Evolutionary conservation across 2,329 filamentous ascomycete genomes (phyloP).

Genomic region (Fusarium dimerum): DNA sequence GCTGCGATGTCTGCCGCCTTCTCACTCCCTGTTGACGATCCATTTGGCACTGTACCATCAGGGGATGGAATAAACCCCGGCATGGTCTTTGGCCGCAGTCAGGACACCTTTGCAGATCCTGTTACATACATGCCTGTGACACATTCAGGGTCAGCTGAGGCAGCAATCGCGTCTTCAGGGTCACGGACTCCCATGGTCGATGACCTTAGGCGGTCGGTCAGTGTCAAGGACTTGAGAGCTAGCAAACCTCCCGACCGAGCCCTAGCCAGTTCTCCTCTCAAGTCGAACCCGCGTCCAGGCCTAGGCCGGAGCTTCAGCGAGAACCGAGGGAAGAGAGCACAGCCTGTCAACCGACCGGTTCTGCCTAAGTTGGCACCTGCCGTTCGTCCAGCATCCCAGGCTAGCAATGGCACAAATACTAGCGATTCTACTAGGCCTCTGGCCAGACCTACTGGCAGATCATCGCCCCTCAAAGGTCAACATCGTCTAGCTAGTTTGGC

Average conservation of each 20-base stretch:
- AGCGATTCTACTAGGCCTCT: constrained; percentile 36
- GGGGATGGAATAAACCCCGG: constrained; percentile 59
- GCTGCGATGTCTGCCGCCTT: constrained; percentile 44
- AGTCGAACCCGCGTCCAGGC: constrained; percentile 48
- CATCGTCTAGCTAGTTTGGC: constrained; percentile 52
- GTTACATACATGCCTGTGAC: constrained; percentile 33
- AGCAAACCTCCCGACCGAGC: constrained; percentile 44
- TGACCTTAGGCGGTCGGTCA: constrained; percentile 48
- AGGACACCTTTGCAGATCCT: constrained; percentile 48
- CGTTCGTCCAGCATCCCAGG: constrained; percentile 37
- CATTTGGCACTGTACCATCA: constrained; percentile 50
- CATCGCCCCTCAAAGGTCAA: constrained; percentile 55
- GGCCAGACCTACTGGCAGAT: constrained; percentile 46
- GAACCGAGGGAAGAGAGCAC: constrained; percentile 46
- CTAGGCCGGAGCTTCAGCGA: constrained; percentile 59
- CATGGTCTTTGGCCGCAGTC: constrained; percentile 56
- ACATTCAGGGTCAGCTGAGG: constrained; percentile 31
- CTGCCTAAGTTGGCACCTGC: constrained; percentile 52
- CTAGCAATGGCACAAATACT: constrained; percentile 32
- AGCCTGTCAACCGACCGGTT: constrained; percentile 38
- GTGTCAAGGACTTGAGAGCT: constrained; percentile 44
- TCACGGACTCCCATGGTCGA: constrained; percentile 31
- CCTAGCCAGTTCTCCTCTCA: constrained; percentile 52
- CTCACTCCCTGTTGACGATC: constrained; percentile 47
- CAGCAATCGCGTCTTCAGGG: constrained; percentile 26